A percentile compares a stretch with the other conserved stretches of the same genome.
phyloP scores from a whole-genome alignment of 257 asterid genomes.

The Echites panduratus region DNA sequence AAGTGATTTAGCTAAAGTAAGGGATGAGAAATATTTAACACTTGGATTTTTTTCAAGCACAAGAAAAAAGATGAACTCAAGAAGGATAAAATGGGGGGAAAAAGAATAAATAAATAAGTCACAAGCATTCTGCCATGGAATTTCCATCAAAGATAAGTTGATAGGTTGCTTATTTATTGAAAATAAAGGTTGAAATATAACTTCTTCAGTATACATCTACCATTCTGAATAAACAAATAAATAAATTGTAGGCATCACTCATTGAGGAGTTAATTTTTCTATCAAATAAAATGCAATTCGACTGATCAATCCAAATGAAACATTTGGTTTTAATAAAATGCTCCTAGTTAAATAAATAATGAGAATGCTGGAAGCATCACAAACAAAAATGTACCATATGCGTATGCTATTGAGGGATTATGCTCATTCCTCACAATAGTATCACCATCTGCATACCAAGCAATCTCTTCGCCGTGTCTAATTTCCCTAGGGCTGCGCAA shows the following conservation, averaged over 20 bases:
- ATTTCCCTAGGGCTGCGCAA: slow-evolving; percentile 84
- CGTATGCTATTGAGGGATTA: slow-evolving; percentile 83
- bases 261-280: not conserved
- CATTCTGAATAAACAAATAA: not conserved
- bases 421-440: slow-evolving; percentile 90
- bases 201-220: not conserved
- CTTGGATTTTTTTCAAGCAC: not conserved
- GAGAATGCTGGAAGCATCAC: not conserved
- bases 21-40: not conserved
- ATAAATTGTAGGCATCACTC: not conserved
- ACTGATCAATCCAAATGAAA: not conserved
- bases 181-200: not conserved
- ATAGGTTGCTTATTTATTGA: not conserved
- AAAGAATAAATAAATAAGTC: not conserved
- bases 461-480: slow-evolving; percentile 96
- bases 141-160: not conserved
- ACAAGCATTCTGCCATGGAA: not conserved
- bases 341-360: slow-evolving; percentile 12
- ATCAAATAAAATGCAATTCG: not conserved
- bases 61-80: not conserved
- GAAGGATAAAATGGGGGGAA: not conserved
- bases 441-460: slow-evolving; percentile 99
- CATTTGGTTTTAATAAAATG: not conserved
- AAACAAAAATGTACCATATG: slow-evolving; percentile 61
- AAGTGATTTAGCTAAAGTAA: not conserved